These are phyloP conservation scores for Boletus reticulatus DNA, from an alignment of 768 basidiomycete species.

Conservation along the genomic window DNA sequence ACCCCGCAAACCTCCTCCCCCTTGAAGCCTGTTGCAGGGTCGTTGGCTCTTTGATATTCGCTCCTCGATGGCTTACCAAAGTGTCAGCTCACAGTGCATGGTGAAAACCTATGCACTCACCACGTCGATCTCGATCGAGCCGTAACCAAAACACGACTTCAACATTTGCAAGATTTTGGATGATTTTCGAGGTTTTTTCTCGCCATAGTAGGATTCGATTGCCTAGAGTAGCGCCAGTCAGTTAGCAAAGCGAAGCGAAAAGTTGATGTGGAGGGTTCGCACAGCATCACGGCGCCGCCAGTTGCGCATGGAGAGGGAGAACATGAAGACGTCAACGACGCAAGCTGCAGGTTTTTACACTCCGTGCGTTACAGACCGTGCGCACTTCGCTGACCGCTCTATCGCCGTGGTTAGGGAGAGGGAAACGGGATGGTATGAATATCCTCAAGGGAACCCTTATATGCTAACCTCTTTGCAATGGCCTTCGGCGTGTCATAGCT, in stretches of 20 bases:
- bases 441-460: background rate
- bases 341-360: background rate
- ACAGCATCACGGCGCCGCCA: background rate
- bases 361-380: background rate
- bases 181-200: slow-evolving; percentile 6
- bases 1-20: slow-evolving; percentile 21
- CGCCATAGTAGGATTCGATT: background rate
- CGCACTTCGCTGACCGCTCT: background rate
- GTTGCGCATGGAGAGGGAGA: background rate
- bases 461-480: background rate
- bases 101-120: slow-evolving; percentile 9
- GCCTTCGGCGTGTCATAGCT: background rate
- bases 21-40: slow-evolving; percentile 17
- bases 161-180: slow-evolving; percentile 9
- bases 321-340: slow-evolving; percentile 9
- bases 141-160: slow-evolving; percentile 23
- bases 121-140: slow-evolving; percentile 3
- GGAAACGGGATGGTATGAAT: background rate
- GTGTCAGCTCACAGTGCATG: background rate
- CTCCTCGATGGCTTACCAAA: slow-evolving; percentile 14
- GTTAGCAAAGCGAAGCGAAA: background rate
- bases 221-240: slow-evolving; percentile 1
- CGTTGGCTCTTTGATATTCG: slow-evolving; percentile 7
- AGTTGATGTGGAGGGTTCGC: background rate
- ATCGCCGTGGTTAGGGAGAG: background rate